A percentile compares a stretch with the other conserved stretches of the same genome.
phyloP scores from a whole-genome alignment of 139 green algal genomes.

The Ettlia oleoabundans region DNA sequence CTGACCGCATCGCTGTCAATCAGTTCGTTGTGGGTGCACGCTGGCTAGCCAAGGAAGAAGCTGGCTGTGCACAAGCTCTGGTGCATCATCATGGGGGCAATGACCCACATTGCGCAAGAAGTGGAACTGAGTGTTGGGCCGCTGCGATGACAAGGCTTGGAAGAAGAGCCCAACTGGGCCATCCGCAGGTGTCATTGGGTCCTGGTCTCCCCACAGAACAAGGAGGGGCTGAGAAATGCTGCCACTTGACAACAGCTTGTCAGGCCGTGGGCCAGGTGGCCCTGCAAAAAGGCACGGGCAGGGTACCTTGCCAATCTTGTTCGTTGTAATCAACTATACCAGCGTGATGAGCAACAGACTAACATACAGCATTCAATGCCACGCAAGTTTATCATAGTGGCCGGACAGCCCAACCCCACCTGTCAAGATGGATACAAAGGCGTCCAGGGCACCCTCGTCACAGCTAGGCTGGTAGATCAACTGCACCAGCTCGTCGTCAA shows the following conservation, averaged over 20 bases:
- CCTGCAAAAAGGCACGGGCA: constrained; percentile 33
- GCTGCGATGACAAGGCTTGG: constrained; percentile 46
- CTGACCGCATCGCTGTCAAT: no score
- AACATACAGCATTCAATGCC: no score
- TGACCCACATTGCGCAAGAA: constrained; percentile 74
- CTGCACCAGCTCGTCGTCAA: constrained; percentile 92
- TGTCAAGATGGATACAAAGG: constrained; percentile 91
- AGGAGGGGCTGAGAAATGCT: constrained; percentile 67
- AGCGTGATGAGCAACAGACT: no score
- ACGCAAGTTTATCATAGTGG: no score
- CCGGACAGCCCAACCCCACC: no score
- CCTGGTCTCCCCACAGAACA: constrained; percentile 87
- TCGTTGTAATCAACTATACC: no score
- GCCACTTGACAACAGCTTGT: constrained; percentile 63
- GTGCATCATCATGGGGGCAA: constrained; percentile 77
- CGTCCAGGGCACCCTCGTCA: constrained; percentile 78
- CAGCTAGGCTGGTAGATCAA: constrained; percentile 66
- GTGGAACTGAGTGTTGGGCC: constrained; percentile 57
- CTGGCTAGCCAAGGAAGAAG: constrained; percentile 76
- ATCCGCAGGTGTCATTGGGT: constrained; percentile 89
- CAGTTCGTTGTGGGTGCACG: not conserved
- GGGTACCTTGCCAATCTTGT: no score
- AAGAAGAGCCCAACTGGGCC: constrained; percentile 90
- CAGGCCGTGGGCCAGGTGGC: constrained; percentile 83
- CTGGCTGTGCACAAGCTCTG: constrained; percentile 66